A percentile compares a stretch with the other conserved stretches of the same genome.
Evolutionary conservation across 108 stramenopile species (phyloP).

Genomic region (Cyclotella kingstonii): DNA sequence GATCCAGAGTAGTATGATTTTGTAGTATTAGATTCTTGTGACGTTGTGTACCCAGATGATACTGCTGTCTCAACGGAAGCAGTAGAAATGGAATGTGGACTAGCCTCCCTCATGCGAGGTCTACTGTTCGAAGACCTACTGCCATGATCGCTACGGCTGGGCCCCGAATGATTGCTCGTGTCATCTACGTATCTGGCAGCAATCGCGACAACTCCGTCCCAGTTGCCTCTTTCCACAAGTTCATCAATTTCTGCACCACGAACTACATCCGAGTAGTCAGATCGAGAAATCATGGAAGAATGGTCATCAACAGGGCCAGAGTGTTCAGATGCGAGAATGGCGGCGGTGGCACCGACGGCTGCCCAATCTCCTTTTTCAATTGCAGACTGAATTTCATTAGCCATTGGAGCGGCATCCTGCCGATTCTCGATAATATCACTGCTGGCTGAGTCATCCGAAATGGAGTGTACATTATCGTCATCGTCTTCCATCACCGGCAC

Average conservation of each 20-base stretch:
- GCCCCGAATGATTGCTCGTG: constrained; percentile 16
- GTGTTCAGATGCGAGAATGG: constrained; percentile 67
- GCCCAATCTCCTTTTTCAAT: constrained; percentile 88
- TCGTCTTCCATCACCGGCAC: constrained; percentile 17
- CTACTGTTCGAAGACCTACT: background rate
- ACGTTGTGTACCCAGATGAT: constrained; percentile 7
- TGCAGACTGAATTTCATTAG: constrained; percentile 59
- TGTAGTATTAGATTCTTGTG: background rate
- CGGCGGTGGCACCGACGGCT: constrained; percentile 85
- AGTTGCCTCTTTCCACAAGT: constrained; percentile 38
- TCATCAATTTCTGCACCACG: constrained; percentile 33
- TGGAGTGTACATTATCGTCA: constrained; percentile 3
- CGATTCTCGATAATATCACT: background rate
- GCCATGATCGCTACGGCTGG: background rate
- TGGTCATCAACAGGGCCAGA: constrained; percentile 10
- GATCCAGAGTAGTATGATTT: background rate
- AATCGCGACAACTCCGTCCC: constrained; percentile 48
- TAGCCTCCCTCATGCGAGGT: background rate
- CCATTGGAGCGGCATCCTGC: constrained; percentile 10
- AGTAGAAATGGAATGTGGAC: constrained; percentile 15
- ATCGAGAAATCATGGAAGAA: constrained; percentile 1
- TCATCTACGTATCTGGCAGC: constrained; percentile 45
- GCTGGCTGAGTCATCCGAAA: constrained; percentile 12
- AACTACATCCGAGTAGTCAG: constrained; percentile 9
- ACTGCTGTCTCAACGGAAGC: constrained; percentile 26